Conservation (phyloP, 352 stramenopile species). For the Phytophthora fragariaefolia region DNA sequence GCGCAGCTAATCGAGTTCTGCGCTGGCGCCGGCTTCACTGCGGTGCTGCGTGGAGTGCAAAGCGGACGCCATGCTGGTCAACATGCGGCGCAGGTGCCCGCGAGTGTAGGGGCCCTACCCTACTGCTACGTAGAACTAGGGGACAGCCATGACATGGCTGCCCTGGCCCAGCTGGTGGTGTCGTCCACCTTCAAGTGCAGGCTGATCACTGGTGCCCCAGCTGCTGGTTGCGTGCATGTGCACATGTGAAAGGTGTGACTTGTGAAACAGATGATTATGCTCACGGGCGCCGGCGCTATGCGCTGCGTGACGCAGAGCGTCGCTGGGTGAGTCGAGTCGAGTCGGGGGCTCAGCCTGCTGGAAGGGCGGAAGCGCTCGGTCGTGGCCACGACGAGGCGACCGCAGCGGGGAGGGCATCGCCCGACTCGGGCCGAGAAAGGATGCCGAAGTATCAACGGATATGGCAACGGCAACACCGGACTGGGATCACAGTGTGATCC, state of each 20-base stretch:
- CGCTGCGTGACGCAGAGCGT: too few species aligned
- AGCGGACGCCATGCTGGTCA: neutral
- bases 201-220: constrained; percentile 28
- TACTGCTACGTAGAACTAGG: too few species aligned
- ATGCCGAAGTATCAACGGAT: neutral
- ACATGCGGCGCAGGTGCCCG: neutral
- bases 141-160: constrained; percentile 26
- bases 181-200: constrained; percentile 29
- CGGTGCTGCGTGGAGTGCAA: too few species aligned
- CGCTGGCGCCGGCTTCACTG: neutral
- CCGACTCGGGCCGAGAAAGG: neutral
- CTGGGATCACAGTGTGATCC: too few species aligned
- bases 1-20: neutral
- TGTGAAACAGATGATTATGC: too few species aligned
- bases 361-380: constrained; percentile 15
- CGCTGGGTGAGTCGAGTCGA: too few species aligned
- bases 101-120: too few species aligned
- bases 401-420: too few species aligned
- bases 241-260: too few species aligned
- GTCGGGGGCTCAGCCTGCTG: constrained; percentile 26
- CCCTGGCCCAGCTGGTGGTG: neutral
- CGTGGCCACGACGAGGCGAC: constrained; percentile 19
- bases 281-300: neutral
- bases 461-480: neutral
- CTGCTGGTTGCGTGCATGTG: constrained; percentile 27